phyloP scores from a whole-genome alignment of 1,284 basidiomycete genomes.

The Sanghuangporus baumii region DNA sequence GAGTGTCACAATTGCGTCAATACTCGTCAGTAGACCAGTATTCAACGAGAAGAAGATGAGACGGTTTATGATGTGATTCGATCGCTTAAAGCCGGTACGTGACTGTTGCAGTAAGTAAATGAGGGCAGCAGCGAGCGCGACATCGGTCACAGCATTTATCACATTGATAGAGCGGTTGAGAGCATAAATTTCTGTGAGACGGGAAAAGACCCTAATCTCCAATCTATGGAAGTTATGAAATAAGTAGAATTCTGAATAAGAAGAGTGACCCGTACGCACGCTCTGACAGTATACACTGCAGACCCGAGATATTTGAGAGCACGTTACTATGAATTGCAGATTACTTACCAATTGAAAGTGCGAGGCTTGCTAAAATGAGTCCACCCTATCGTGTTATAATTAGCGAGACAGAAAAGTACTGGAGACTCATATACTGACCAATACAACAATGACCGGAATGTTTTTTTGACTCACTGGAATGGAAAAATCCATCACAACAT shows the following conservation, averaged over 20 bases:
- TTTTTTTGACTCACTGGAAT: constrained; percentile 12
- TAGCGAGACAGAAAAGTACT: background rate
- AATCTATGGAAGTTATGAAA: background rate
- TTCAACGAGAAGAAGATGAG: constrained; percentile 18
- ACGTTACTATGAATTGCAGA: background rate
- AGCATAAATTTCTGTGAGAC: constrained; percentile 7
- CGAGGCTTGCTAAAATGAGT: constrained; percentile 3
- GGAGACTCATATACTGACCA: background rate
- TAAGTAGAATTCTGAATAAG: background rate
- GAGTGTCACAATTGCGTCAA: constrained; percentile 16
- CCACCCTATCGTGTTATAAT: background rate
- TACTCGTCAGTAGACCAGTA: constrained; percentile 17
- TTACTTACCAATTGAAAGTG: constrained; percentile 3
- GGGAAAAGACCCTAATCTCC: constrained; percentile 2
- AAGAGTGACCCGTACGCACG: background rate
- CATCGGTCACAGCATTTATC: constrained; percentile 8
- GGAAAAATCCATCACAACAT: background rate
- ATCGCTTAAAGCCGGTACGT: constrained; percentile 16
- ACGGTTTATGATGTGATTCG: constrained; percentile 17
- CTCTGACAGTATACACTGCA: constrained; percentile 5
- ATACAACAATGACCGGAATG: constrained; percentile 2
- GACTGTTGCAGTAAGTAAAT: constrained; percentile 14
- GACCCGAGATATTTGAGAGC: too few relatives aligned
- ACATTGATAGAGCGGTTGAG: constrained; percentile 14
- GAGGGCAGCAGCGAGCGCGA: constrained; percentile 14